Base-by-base conservation (phyloP, 2,329 filamentous ascomycete genomes). In the Aspergillus candidus region DNA sequence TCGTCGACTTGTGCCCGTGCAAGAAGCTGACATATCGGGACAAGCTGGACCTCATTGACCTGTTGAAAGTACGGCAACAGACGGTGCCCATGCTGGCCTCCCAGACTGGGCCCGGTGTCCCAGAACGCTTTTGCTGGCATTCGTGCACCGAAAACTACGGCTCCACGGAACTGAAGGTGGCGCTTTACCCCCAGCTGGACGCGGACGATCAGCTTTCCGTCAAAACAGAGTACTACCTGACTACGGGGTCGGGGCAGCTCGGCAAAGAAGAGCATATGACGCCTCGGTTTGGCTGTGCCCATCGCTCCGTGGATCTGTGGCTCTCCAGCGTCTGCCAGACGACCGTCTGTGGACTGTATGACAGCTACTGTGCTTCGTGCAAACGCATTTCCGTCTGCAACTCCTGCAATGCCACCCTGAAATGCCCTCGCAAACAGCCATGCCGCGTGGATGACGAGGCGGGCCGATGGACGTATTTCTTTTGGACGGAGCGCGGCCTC, bases 301-400 rank as follows among this genome's bases (percentile, higher is more conserved):
- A 68, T 47, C 56, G 65, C 40, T 68, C 65, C 1, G 52, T 67
- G 40, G 65, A 68, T 47, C 47, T 68, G n/a, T 68, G 65, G 65
- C 43, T 68, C 12, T 62, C 64, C 6, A 63, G 64, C 38, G 62
- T 66, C 32, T 63, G 65, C 30, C 65, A 68, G 45, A 63, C 61
- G 11, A 60, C 59, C 2, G 54, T 66, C 44, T 68, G 65, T 36
- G 62, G 59, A 17, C 50, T 60, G 7, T 57, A 62, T 41, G 61
- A 67, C 41, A 57, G 53, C 5, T 54, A 53, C 41, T 68, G 65
- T 42, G 45, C 56, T 4, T 62, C 63, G 4, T 68, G 65, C 46
- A 54, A 56, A 37, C 59, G 61, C 12, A 68, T 68, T 38, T 59
- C 63, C 0, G 52, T 60, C n/a, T 68, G 65, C 51, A 59, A 58